Base-by-base conservation (phyloP, 2,329 filamentous ascomycete genomes). In the Calonectria crousiana region DNA sequence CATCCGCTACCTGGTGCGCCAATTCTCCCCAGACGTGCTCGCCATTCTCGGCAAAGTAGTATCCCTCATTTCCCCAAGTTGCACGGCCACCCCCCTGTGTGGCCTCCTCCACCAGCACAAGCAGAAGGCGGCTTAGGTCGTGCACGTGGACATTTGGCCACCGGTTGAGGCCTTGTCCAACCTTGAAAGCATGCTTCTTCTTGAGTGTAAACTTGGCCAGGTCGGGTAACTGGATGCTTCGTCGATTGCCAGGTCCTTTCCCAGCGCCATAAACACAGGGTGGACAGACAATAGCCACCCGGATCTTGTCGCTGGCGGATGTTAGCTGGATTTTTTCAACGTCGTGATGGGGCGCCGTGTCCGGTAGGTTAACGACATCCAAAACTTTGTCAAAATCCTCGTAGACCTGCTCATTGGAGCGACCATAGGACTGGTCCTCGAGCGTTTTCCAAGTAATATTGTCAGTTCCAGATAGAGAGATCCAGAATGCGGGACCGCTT, bases 201-300 rank as follows among this genome's bases (percentile, higher is more conserved):
- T 11, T 10, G 4, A 60, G 23, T 3, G 56, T 41, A 16, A 60
- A 51, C 28, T 36, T 49, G 13, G 41, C 67, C 30, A 69, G 11
- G 5, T 69, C 53, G 5, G 67, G 67, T 23, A 69, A 11, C 10
- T 69, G 53, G 38, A 51, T 69, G 30, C 67, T 69, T 18, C 53
- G 18, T 10, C 6, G 44, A 16, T 68, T 68, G 4, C 66, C 66
- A 5, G 51, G 66, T 0, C 36, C 66, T 28, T 23, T 26, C 4
- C 66, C 51, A 32, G 10, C 26, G 8, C 51, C 49, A 13, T 56
- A 68, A 20, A 56, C 52, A 16, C 49, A 44, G 2, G 66, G 51
- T 20, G 66, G 16, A n/a, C 66, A 68, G 28, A 68, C n/a, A 3
- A 68, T 68, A 3, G 66, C 36, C 2, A 60, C 34, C 14, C 10